phyloP scores from a whole-genome alignment of 2,329 filamentous ascomycete genomes.

The Trichoderma breve region DNA sequence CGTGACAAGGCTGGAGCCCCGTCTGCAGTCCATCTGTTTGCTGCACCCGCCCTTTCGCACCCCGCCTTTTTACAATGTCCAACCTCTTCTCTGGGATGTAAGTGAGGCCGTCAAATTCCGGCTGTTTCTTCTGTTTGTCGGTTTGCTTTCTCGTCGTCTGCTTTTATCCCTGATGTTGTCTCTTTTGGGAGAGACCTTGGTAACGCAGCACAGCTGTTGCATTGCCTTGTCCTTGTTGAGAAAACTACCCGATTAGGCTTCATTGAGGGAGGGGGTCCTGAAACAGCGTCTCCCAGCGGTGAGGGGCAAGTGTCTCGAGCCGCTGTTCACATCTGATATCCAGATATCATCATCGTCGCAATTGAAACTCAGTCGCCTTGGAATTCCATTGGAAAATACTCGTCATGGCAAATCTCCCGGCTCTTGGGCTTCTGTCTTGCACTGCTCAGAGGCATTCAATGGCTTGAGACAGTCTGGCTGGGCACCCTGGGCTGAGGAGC shows the following conservation, averaged over 20 bases:
- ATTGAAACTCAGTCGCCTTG: not conserved
- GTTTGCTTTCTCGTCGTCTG: not conserved
- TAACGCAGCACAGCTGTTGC: slow-evolving; percentile 1
- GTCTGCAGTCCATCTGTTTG: not conserved
- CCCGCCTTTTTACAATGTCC: slow-evolving; percentile 44
- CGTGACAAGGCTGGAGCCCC: slow-evolving; percentile 21
- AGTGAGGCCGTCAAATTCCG: slow-evolving; percentile 35
- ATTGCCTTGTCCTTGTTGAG: not conserved
- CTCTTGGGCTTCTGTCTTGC: not conserved
- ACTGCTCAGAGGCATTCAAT: not conserved
- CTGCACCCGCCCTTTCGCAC: slow-evolving; percentile 17
- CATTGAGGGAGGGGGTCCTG: slow-evolving; percentile 2
- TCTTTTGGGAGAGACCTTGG: not conserved
- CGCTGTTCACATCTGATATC: not conserved
- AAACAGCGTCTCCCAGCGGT: slow-evolving; percentile 16
- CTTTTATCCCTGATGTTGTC: not conserved
- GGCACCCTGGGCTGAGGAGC: not conserved
- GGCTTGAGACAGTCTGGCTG: not conserved
- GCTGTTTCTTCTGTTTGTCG: not conserved
- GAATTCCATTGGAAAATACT: not conserved
- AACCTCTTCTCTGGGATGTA: slow-evolving; percentile 63
- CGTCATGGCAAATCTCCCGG: not conserved
- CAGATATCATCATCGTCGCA: not conserved
- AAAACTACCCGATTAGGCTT: slow-evolving; percentile 8
- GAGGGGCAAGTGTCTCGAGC: slow-evolving; percentile 24